Evolutionary conservation across 257 asterid genomes (phyloP), one percentile per base, ranked within the genome.

Genomic region (Plantago major): DNA sequence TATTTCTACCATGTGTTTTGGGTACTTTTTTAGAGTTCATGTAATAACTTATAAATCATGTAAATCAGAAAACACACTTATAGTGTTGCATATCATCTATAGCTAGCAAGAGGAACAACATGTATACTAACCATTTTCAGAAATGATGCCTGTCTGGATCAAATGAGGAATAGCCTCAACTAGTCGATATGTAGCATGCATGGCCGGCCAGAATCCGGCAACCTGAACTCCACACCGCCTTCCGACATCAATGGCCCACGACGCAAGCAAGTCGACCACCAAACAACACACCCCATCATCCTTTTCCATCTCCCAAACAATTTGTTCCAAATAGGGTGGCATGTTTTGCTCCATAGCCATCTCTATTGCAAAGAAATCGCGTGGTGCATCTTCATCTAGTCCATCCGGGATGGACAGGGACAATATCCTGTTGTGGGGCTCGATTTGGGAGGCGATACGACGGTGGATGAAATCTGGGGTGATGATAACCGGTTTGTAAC

Each of bases 191-290:
- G 93, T 79, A 38, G 95, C 79, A 11, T 84, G 73, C 89, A 81
- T 82, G 74, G 86, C 90, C 22, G 97, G 87, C 97, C 97, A 89
- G 61, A 89, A 86, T 11, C 97, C 97, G 13, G 76, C 94, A 42
- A 69, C 94, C 54, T 55, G 42, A 28, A 86, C 59, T 8, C 84
- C 82, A 33, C 76, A 79, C 12, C 73, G 68, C 4, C 66, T 40
- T 7, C 76, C 97, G 42, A 84, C 87, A 2, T 70, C 76, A 9
- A 89, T 7, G 4, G 96, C 95, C 77, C 77, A 84, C 11, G 96
- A 89, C 38, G 90, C 93, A 46, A 89, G 71, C 68, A 89, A 71
- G 64, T 89, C 96, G 64, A 68, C 96, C 58, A 89, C 78, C 74
- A 86, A 15, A 49, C 81, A 80, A 15, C 64, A 81, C 18, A 85